These are phyloP conservation scores for Annona cherimola DNA, from an alignment of 164 flowering plant genomes.

Conservation along the genomic window DNA sequence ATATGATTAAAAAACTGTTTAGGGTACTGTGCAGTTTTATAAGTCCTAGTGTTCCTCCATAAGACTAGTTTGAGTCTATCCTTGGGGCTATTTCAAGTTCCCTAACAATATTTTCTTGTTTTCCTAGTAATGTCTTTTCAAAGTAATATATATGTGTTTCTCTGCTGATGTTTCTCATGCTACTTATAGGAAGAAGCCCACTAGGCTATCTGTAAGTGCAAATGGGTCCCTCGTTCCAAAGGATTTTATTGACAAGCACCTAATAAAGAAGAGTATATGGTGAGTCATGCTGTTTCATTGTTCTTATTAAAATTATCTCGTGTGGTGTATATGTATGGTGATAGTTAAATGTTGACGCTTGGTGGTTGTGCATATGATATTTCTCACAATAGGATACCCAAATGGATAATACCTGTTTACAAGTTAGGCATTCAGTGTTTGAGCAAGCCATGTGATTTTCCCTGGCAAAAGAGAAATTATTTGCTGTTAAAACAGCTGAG, in stretches of 20 bases:
- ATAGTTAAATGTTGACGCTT: background rate
- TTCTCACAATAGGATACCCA: too few species aligned
- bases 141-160: background rate
- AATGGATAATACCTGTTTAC: too few species aligned
- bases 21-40: too few species aligned
- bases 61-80: background rate
- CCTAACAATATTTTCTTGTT: background rate
- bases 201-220: slow-evolving; percentile 82
- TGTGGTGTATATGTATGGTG: background rate
- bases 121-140: background rate
- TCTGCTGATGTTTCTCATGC: background rate
- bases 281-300: slow-evolving; percentile 24
- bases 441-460: too few species aligned
- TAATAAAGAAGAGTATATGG: slow-evolving; percentile 70
- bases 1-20: too few species aligned
- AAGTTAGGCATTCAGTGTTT: too few species aligned
- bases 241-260: slow-evolving; percentile 51
- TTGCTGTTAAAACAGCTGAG: background rate
- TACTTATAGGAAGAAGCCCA: slow-evolving; percentile 66
- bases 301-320: background rate
- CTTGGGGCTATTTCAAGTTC: background rate
- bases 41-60: too few species aligned
- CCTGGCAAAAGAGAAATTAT: too few species aligned
- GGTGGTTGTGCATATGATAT: background rate
- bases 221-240: slow-evolving; percentile 74